A percentile compares a stretch with the other conserved stretches of the same genome.
These are phyloP conservation scores for Pythium sp. DNA, from an alignment of 352 stramenopile species.

Conservation along the genomic window DNA sequence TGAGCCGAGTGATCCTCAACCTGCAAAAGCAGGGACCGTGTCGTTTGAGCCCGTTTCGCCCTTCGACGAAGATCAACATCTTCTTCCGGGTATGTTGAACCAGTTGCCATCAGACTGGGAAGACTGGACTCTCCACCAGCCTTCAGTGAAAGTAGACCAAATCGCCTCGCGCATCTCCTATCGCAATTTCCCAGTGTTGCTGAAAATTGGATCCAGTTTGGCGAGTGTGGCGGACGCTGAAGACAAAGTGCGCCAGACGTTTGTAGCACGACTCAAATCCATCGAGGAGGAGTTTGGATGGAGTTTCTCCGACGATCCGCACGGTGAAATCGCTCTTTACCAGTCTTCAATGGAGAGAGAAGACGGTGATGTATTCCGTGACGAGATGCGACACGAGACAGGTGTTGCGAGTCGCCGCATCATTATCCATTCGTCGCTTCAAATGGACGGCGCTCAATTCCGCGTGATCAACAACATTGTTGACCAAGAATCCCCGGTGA, in stretches of 20 bases:
- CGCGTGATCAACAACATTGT: constrained; percentile 83
- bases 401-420: constrained; percentile 21
- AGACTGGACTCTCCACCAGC: constrained; percentile 44
- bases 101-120: constrained; percentile 39
- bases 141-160: constrained; percentile 39
- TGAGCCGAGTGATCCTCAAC: background rate
- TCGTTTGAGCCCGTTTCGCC: constrained; percentile 2
- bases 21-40: background rate
- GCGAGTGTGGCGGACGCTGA: constrained; percentile 37
- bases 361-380: constrained; percentile 8
- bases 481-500: constrained; percentile 72
- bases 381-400: constrained; percentile 9
- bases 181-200: constrained; percentile 62
- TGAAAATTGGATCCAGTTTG: constrained; percentile 47
- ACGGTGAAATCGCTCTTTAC: constrained; percentile 33
- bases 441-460: constrained; percentile 49
- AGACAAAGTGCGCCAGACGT: constrained; percentile 39
- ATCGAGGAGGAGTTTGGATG: constrained; percentile 45
- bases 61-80: constrained; percentile 4
- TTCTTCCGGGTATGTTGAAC: constrained; percentile 17
- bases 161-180: constrained; percentile 67
- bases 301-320: constrained; percentile 31
- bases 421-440: constrained; percentile 23
- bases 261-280: constrained; percentile 32
- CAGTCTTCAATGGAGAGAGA: constrained; percentile 30